Percentiles rank a stretch among this genome's conserved stretches.
Evolutionary conservation across 345 rosid species (phyloP).

Genomic region (Gossypium ekmanianum): DNA sequence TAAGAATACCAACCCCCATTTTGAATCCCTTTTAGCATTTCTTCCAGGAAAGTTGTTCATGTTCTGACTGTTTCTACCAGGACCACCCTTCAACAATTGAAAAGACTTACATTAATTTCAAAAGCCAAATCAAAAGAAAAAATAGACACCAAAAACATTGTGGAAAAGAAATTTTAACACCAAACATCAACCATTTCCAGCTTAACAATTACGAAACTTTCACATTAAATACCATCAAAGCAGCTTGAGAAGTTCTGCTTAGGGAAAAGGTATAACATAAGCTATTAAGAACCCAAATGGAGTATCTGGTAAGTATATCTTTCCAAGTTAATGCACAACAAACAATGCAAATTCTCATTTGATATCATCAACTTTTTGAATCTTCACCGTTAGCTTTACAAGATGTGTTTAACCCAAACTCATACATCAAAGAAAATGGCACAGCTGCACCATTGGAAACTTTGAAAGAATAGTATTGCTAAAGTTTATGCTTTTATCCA

Average conservation of each 20-base stretch:
- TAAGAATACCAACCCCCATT: conserved; percentile 14
- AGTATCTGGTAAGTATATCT: neutral
- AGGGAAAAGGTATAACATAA: neutral
- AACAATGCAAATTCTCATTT: neutral
- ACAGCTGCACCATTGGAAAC: neutral
- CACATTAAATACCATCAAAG: neutral
- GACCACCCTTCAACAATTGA: neutral
- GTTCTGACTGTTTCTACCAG: conserved; percentile 1
- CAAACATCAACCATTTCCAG: neutral
- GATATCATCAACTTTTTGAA: neutral
- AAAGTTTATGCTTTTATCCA: neutral
- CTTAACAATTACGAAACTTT: neutral
- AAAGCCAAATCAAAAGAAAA: neutral
- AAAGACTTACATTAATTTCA: neutral
- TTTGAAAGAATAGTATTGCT: neutral
- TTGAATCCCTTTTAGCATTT: conserved; percentile 2
- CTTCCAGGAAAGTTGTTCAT: neutral
- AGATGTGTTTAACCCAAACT: neutral
- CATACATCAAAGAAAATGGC: neutral
- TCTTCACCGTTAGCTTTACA: neutral
- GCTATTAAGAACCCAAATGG: neutral
- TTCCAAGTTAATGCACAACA: neutral
- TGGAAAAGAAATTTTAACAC: neutral
- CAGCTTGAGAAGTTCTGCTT: neutral
- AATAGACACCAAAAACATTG: neutral